A percentile compares a stretch with the other conserved stretches of the same genome.
Evolutionary conservation across 345 rosid genomes (phyloP).

Genomic region (Angophora floribunda): DNA sequence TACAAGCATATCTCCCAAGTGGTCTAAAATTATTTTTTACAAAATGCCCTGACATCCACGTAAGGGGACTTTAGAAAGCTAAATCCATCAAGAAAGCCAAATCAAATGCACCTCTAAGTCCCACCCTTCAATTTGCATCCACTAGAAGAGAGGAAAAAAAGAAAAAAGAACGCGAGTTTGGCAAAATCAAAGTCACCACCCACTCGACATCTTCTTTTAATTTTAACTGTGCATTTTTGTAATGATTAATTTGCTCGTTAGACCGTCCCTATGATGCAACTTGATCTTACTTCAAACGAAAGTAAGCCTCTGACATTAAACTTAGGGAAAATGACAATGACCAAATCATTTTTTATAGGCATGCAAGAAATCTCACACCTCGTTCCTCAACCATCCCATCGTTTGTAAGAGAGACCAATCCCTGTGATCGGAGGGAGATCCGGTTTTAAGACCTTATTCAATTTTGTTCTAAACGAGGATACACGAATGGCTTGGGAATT

Average conservation of each 20-base stretch:
- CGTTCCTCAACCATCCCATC: background rate
- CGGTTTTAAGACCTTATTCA: too few species aligned
- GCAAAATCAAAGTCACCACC: background rate
- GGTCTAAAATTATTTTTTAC: background rate
- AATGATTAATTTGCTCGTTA: background rate
- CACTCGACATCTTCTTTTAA: background rate
- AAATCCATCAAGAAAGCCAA: background rate
- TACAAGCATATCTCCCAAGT: background rate
- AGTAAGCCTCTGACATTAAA: background rate
- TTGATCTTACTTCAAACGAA: background rate
- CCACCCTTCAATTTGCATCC: background rate
- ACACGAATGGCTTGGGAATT: background rate
- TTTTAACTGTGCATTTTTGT: background rate
- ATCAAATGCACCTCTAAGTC: background rate
- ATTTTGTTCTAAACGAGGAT: background rate
- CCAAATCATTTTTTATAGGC: background rate
- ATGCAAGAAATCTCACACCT: background rate
- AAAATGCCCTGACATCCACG: background rate
- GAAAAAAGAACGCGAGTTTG: background rate
- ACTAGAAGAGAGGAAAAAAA: background rate
- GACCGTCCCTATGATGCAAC: background rate
- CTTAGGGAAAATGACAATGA: background rate
- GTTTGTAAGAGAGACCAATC: background rate
- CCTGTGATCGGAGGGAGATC: too few species aligned
- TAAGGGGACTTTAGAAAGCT: background rate